Evolutionary conservation across 208 protist species (phyloP), one percentile per base, ranked within the genome.

Genomic region (Herpetomonas samuelpessoai): DNA sequence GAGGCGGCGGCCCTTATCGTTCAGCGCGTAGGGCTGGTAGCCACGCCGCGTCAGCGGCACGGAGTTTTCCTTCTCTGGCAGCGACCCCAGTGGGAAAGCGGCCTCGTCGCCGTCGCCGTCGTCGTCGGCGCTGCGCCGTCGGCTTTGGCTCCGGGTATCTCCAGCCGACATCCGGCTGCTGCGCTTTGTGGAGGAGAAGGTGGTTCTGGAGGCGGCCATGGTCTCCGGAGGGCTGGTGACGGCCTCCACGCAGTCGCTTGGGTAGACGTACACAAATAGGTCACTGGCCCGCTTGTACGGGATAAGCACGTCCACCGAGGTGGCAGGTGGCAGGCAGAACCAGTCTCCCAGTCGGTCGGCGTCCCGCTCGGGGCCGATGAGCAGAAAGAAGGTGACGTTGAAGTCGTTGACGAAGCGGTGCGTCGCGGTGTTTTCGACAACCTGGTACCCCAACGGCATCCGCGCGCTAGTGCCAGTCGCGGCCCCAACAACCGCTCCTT

Each of bases 351-450:
- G 28, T 10, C 26, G 35, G n/a, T 12, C 31, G 18, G 38, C 50
- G 25, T 38, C 28, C 12, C 45, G 10, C 31, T 45, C 22, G 1
- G 51, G 7, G 6, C 3, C 38, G 24, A 3, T 45, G 4, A 72
- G 63, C 16, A 86, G 69, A 58, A 79, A 92, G 55, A 92, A 77
- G 24, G 75, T 68, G 51, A 60, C 68, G 56, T 70, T 56, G 61
- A 90, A 92, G 29, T 63, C 71, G 59, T 92, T 92, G 39, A 76
- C 45, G 31, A 92, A 86, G 24, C 86, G 86, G 68, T 92, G 86
- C 22, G 86, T 92, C 2, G 75, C 77, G 14, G 53, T 28, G 49
- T 25, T n/a, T 48, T 45, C n/a, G 2, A 21, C 22, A 9, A 4
- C 18, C 4, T 16, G 25, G 25, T 25, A 30, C 21, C 16, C 16